Evolutionary conservation across 768 basidiomycete genomes (phyloP).

Genomic region (Lentinula boryana): DNA sequence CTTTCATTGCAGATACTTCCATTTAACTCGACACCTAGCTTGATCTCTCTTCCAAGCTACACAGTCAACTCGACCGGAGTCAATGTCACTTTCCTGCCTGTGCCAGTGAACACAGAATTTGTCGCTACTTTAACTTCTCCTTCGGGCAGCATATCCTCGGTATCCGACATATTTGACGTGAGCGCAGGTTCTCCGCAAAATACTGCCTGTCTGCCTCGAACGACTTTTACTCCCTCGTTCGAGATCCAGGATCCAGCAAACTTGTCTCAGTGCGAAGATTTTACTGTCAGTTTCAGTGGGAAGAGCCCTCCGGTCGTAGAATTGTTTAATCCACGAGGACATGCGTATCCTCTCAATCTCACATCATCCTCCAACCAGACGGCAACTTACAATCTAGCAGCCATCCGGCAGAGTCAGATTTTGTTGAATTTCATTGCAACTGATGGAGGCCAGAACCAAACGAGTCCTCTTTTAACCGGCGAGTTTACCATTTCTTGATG

Average conservation of each 20-base stretch:
- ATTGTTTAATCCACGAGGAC: constrained; percentile 29
- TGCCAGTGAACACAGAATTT: constrained; percentile 42
- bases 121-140: constrained; percentile 50
- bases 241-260: constrained; percentile 18
- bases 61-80: constrained; percentile 32
- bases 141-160: constrained; percentile 30
- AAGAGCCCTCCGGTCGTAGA: constrained; percentile 28
- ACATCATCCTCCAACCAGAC: constrained; percentile 15
- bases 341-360: constrained; percentile 22
- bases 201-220: constrained; percentile 32
- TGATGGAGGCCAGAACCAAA: constrained; percentile 28
- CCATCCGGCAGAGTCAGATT: constrained; percentile 27
- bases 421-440: constrained; percentile 34
- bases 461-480: constrained; percentile 30
- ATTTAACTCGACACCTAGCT: constrained; percentile 42
- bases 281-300: constrained; percentile 38
- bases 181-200: constrained; percentile 28
- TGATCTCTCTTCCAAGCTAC: constrained; percentile 36
- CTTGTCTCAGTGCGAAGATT: constrained; percentile 42
- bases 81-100: constrained; percentile 44
- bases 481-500: neutral
- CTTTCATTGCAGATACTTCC: constrained; percentile 48
- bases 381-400: constrained; percentile 26
- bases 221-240: constrained; percentile 20
- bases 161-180: constrained; percentile 45